A percentile compares a stretch with the other conserved stretches of the same genome.
Conservation (phyloP, 1,284 basidiomycete genomes). For the Ceratobasidium sp. region DNA sequence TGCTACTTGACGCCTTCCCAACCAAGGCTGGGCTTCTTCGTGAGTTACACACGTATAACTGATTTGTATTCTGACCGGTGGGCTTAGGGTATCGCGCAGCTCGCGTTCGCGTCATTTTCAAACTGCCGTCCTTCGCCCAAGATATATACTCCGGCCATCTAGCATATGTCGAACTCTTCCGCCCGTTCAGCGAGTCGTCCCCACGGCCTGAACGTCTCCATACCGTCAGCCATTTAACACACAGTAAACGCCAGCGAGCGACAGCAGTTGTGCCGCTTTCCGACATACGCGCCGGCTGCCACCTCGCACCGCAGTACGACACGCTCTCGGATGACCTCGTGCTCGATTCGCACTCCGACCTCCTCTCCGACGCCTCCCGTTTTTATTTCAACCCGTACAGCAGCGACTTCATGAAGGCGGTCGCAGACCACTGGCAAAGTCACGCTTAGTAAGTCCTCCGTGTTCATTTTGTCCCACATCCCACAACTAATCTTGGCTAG, state of each 20-base stretch:
- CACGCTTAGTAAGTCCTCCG: too few relatives aligned
- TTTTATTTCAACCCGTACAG: background rate
- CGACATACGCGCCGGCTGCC: background rate
- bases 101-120: conserved; percentile 15
- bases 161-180: conserved; percentile 1
- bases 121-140: background rate
- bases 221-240: background rate
- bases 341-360: background rate
- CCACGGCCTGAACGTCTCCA: too few relatives aligned
- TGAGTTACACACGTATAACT: background rate
- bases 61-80: background rate
- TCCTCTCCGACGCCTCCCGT: background rate
- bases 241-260: background rate
- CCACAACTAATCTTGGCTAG: too few relatives aligned
- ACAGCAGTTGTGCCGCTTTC: conserved; percentile 1
- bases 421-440: conserved; percentile 29
- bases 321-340: background rate
- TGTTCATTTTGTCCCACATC: too few relatives aligned
- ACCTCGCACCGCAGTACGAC: background rate
- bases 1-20: background rate
- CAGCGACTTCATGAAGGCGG: background rate
- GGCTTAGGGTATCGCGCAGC: conserved; percentile 4
- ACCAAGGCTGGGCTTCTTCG: background rate
- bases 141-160: background rate
- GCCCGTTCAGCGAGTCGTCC: background rate